Evolutionary conservation across 345 rosid species (phyloP).

Genomic region (Pistacia atlantica): DNA sequence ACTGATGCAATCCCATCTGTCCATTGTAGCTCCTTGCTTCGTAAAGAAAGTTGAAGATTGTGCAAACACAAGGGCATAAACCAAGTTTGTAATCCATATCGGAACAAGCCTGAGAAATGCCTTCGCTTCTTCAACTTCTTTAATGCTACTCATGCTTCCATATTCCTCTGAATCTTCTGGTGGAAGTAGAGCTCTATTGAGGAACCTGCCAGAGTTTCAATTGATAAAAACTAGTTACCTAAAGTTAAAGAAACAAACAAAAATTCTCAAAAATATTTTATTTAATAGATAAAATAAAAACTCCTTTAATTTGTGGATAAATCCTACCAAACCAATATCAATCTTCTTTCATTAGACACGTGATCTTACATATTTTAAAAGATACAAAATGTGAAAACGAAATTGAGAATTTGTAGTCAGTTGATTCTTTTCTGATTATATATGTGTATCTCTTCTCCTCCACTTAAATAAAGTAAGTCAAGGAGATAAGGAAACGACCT

Average conservation of each 20-base stretch:
- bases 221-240: not conserved
- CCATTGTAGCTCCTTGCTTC: slow-evolving; percentile 68
- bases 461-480: no score
- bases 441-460: no score
- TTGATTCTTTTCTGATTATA: no score
- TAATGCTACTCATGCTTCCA: slow-evolving; percentile 30
- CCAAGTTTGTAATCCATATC: slow-evolving; percentile 55
- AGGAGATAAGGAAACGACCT: no score
- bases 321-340: no score
- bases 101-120: slow-evolving; percentile 55
- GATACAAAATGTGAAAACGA: no score
- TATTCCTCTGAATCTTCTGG: slow-evolving; percentile 34
- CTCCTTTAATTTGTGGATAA: no score
- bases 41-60: slow-evolving; percentile 63
- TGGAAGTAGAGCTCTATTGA: slow-evolving; percentile 50
- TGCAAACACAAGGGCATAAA: slow-evolving; percentile 50
- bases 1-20: slow-evolving; percentile 42
- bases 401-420: no score
- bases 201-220: slow-evolving; percentile 34
- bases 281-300: no score
- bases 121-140: slow-evolving; percentile 66
- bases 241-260: no score
- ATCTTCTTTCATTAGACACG: no score
- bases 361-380: no score
- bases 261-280: not conserved